Evolutionary conservation across 768 basidiomycete species (phyloP).

Genomic region (Rhodotorula diobovata): DNA sequence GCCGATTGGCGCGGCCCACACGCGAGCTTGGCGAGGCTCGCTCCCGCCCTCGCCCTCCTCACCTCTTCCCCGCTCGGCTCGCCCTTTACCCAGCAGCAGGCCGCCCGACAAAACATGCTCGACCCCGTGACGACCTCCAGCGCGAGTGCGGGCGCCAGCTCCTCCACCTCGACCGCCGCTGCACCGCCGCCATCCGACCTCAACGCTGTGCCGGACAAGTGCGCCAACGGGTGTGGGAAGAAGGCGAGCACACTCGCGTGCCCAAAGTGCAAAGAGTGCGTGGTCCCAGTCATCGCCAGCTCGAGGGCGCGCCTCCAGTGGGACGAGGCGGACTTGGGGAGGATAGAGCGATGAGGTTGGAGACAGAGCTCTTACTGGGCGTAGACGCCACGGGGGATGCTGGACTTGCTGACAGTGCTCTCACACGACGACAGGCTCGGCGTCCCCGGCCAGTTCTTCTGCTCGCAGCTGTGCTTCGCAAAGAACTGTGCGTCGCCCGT

Average conservation of each 20-base stretch:
- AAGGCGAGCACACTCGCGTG: slow-evolving; percentile 4
- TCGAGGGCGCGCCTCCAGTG: background rate
- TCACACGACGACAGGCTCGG: background rate
- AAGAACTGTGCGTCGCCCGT: slow-evolving; percentile 19
- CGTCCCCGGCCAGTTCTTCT: slow-evolving; percentile 24
- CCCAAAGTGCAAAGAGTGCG: slow-evolving; percentile 25
- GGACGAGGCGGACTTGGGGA: too few species aligned
- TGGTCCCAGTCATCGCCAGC: background rate
- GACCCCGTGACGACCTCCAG: background rate
- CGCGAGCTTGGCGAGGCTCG: background rate
- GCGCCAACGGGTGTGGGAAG: slow-evolving; percentile 25
- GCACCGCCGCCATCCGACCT: background rate
- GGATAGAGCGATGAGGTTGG: background rate
- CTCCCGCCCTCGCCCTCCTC: background rate
- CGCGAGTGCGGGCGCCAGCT: background rate
- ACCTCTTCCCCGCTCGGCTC: background rate
- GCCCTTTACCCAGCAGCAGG: background rate
- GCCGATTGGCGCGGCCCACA: background rate
- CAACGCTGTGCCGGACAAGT: background rate
- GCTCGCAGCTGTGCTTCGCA: slow-evolving; percentile 25
- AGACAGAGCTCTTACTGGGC: background rate
- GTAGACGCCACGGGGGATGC: background rate
- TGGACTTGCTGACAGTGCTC: background rate
- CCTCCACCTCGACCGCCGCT: background rate
- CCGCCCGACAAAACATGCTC: too few species aligned